Evolutionary conservation across 1,284 basidiomycete genomes (phyloP).

Genomic region (Paramarasmius palmivorus): DNA sequence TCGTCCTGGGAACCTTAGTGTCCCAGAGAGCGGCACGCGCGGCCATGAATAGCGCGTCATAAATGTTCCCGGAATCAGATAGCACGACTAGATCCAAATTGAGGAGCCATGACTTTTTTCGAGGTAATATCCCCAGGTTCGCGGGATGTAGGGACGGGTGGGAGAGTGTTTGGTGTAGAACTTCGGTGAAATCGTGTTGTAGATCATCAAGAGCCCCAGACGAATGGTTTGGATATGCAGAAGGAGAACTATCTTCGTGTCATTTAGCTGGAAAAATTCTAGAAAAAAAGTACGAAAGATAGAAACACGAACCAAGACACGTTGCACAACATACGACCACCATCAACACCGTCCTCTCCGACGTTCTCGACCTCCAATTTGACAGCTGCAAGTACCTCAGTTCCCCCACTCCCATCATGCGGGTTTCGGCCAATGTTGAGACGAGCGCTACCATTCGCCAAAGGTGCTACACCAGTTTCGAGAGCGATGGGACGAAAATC

Average conservation of each 20-base stretch:
- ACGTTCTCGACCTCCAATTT: constrained; percentile 74
- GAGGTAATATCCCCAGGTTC: constrained; percentile 63
- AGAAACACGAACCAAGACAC: constrained; percentile 69
- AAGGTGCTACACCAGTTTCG: constrained; percentile 73
- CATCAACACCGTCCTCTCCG: constrained; percentile 47
- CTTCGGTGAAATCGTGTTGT: constrained; percentile 63
- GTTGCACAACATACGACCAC: constrained; percentile 60
- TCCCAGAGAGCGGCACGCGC: constrained; percentile 77
- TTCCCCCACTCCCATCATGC: constrained; percentile 60
- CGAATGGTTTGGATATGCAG: constrained; percentile 71
- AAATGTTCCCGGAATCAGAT: constrained; percentile 69
- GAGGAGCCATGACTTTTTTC: constrained; percentile 68
- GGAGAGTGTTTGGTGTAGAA: constrained; percentile 58
- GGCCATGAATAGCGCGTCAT: constrained; percentile 77
- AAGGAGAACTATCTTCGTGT: constrained; percentile 63
- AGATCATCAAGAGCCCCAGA: constrained; percentile 67
- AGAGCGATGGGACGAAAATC: constrained; percentile 68
- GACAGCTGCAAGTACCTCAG: constrained; percentile 67
- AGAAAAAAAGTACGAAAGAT: constrained; percentile 2
- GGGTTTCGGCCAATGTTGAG: constrained; percentile 63
- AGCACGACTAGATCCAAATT: constrained; percentile 71
- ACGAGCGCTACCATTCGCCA: constrained; percentile 78
- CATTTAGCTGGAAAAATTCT: constrained; percentile 26
- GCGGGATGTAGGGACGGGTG: constrained; percentile 61
- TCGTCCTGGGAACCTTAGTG: constrained; percentile 74